Percentiles rank a stretch among this genome's conserved stretches.
phyloP scores from a whole-genome alignment of 345 rosid genomes.

The Atalantia buxifolia region DNA sequence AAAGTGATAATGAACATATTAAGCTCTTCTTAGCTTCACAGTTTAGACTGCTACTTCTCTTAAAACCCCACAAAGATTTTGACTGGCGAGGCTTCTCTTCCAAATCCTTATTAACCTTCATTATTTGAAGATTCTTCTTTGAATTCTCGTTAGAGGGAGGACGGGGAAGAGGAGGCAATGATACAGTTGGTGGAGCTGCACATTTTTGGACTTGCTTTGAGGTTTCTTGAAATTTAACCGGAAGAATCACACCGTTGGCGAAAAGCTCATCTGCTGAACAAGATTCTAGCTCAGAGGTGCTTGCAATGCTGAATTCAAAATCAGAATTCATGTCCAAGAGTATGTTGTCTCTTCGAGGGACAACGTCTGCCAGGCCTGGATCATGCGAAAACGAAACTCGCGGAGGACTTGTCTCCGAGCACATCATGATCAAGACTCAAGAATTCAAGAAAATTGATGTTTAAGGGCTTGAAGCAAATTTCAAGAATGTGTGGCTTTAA shows the following conservation, averaged over 20 bases:
- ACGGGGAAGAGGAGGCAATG: slow-evolving; percentile 38
- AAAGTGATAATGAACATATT: slow-evolving; percentile 53
- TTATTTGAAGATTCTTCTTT: slow-evolving; percentile 17
- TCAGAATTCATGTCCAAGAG: slow-evolving; percentile 52
- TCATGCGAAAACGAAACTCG: slow-evolving; percentile 59
- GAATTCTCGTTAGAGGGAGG: slow-evolving; percentile 13
- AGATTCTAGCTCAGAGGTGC: slow-evolving; percentile 38
- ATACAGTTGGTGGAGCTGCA: slow-evolving; percentile 26
- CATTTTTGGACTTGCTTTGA: slow-evolving; percentile 25
- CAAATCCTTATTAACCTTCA: slow-evolving; percentile 13
- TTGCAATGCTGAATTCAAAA: slow-evolving; percentile 63
- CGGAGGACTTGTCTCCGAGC: slow-evolving; percentile 50
- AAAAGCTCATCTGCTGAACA: slow-evolving; percentile 80
- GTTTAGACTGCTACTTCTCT: slow-evolving; percentile 68
- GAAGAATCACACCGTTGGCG: slow-evolving; percentile 73
- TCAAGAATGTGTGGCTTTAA: neutral
- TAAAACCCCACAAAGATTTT: slow-evolving; percentile 77
- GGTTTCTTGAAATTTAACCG: slow-evolving; percentile 34
- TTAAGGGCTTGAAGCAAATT: neutral
- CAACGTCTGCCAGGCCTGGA: slow-evolving; percentile 35
- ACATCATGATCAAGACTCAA: slow-evolving; percentile 27
- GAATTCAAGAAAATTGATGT: neutral
- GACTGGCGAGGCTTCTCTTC: slow-evolving; percentile 37
- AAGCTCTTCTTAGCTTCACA: slow-evolving; percentile 52
- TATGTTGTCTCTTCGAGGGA: slow-evolving; percentile 37